Evolutionary conservation across 139 green algal species (phyloP).

Genomic region (Micromonas commoda): DNA sequence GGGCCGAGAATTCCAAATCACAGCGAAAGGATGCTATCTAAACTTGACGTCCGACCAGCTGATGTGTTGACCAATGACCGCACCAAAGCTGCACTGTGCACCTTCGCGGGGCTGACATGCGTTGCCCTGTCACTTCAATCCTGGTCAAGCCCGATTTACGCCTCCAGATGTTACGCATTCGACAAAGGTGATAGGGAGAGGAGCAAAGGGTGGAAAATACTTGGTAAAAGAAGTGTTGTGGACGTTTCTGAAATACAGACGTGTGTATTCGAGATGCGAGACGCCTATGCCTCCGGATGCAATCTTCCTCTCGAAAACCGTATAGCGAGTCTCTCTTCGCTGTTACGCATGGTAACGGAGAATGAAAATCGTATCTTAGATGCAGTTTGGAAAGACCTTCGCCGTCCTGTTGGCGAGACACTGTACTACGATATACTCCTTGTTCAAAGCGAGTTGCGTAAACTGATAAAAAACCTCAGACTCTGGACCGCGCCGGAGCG

Average conservation of each 20-base stretch:
- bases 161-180: no score
- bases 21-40: no score
- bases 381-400: conserved; percentile 5
- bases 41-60: no score
- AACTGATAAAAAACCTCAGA: background rate
- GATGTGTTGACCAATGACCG: no score
- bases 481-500: background rate
- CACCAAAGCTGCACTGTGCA: no score
- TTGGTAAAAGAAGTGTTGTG: background rate
- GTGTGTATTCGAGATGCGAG: background rate
- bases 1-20: no score
- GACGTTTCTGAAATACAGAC: background rate
- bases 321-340: background rate
- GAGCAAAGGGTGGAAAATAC: background rate
- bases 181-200: no score
- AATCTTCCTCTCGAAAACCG: background rate
- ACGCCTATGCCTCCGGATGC: background rate
- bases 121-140: no score
- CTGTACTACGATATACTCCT: conserved; percentile 25
- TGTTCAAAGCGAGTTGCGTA: conserved; percentile 1
- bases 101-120: no score
- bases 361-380: conserved; percentile 22
- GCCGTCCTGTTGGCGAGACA: background rate
- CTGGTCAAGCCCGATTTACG: no score
- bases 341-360: conserved; percentile 16